phyloP scores from a whole-genome alignment of 2,329 filamentous ascomycete genomes.

The Talaromyces sp. region DNA sequence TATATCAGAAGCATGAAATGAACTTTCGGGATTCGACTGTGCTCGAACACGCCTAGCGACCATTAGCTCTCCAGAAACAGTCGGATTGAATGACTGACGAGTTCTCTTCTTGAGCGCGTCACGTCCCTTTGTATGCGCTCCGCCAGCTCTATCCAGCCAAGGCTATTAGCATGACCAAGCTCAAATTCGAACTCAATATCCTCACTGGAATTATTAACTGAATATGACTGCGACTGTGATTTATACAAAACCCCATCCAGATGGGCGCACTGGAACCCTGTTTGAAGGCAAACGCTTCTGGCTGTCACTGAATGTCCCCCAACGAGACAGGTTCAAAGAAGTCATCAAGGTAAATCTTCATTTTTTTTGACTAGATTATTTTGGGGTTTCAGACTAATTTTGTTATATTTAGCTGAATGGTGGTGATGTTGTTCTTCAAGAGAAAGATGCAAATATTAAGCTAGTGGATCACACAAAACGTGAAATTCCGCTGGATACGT shows the following conservation, averaged over 20 bases:
- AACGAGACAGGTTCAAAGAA: conserved; percentile 45
- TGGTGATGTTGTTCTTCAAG: conserved; percentile 49
- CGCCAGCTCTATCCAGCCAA: neutral
- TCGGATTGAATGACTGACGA: neutral
- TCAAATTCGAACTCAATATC: neutral
- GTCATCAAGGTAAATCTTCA: conserved; percentile 38
- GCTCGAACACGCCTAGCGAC: neutral
- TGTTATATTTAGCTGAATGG: conserved; percentile 44
- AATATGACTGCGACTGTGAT: conserved; percentile 5
- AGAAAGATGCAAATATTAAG: conserved; percentile 54
- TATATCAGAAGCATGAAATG: neutral
- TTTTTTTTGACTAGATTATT: neutral
- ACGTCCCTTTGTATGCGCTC: neutral
- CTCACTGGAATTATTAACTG: neutral
- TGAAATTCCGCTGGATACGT: conserved; percentile 47
- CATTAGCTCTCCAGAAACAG: neutral
- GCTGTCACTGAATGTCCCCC: conserved; percentile 52
- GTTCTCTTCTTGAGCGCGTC: neutral
- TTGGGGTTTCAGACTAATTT: neutral
- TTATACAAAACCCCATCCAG: conserved; percentile 6
- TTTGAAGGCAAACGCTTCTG: conserved; percentile 57
- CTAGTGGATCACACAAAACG: conserved; percentile 56
- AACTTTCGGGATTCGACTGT: neutral
- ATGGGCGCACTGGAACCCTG: conserved; percentile 25
- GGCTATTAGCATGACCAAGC: neutral